Base-by-base conservation (phyloP, 2,329 filamentous ascomycete genomes). In the Dactylellina haptotyla region DNA sequence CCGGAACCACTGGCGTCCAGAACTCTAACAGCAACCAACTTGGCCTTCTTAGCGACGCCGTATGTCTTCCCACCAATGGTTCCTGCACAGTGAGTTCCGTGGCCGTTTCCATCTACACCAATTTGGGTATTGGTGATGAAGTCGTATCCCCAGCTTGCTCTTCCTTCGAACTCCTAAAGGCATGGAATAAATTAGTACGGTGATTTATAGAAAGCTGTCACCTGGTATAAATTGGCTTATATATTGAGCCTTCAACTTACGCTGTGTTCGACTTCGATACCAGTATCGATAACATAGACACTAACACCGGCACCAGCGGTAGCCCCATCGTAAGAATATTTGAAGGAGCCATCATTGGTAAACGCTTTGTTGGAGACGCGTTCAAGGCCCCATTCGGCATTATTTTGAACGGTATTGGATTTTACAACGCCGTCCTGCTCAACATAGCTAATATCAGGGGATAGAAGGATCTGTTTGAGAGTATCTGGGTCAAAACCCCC, bases 231-330 rank as follows among this genome's bases (percentile, higher is more conserved):
- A n/a, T n/a, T n/a, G n/a, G n/a, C n/a, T n/a, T n/a, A n/a, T n/a
- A n/a, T n/a, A n/a, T n/a, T n/a, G n/a, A n/a, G n/a, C n/a, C n/a
- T n/a, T n/a, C n/a, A n/a, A n/a, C n/a, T n/a, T n/a, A n/a, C n/a
- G n/a, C n/a, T n/a, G n/a, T 78, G 75, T 2, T 43, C 37, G n/a
- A 69, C 67, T 26, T 75, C 64, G 30, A 79, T 82, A 3, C 84
- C 83, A 4, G 83, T 83, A 75, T 85, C 84, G 48, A 85, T 79
- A 43, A 85, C 78, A 73, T 84, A 85, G 14, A 80, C 80, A 46
- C 80, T 84, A 14, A 82, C 81, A 10, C 80, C 82, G 51, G 78
- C 77, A 12, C 82, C 83, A 3, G 77, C 78, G 16, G 67, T 63
- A 12, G 46, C 26, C 18, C 32, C 51, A 39, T 81, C 79, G 51